Percentiles rank a stretch among this genome's conserved stretches.
These are phyloP conservation scores for Pterula multifida DNA, from an alignment of 1,284 basidiomycete species.

Conservation along the genomic window DNA sequence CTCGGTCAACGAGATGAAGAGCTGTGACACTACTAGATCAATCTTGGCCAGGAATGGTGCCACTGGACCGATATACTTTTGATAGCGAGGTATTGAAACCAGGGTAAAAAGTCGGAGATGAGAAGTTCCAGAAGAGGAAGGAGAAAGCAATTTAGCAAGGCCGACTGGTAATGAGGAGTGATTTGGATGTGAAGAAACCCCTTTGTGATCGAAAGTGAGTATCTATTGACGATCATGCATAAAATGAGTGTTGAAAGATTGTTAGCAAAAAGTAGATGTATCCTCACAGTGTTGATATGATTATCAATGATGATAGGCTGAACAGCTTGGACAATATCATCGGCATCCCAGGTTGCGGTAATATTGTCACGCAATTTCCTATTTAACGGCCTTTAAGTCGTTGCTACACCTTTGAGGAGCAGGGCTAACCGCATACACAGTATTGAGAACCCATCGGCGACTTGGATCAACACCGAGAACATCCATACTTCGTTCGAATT, in stretches of 20 bases:
- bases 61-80: conserved; percentile 51
- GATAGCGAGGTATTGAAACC: conserved; percentile 38
- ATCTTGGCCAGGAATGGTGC: conserved; percentile 27
- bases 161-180: conserved; percentile 70
- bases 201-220: conserved; percentile 79
- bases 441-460: conserved; percentile 54
- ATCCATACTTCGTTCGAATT: conserved; percentile 60
- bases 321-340: conserved; percentile 49
- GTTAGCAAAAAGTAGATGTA: conserved; percentile 2
- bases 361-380: conserved; percentile 78
- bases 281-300: conserved; percentile 47
- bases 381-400: neutral
- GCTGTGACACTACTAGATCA: conserved; percentile 4
- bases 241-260: conserved; percentile 2
- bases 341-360: conserved; percentile 51
- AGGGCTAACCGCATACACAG: conserved; percentile 45
- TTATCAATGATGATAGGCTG: conserved; percentile 45
- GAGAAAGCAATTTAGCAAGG: conserved; percentile 28
- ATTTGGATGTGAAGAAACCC: conserved; percentile 85
- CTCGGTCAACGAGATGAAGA: conserved; percentile 9
- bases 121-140: conserved; percentile 13
- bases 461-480: conserved; percentile 53
- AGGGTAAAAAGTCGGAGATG: conserved; percentile 44
- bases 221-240: conserved; percentile 40
- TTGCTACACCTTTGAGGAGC: neutral